These are phyloP conservation scores for Cordyceps tenuipes DNA, from an alignment of 2,329 filamentous ascomycete genomes.

Conservation along the genomic window DNA sequence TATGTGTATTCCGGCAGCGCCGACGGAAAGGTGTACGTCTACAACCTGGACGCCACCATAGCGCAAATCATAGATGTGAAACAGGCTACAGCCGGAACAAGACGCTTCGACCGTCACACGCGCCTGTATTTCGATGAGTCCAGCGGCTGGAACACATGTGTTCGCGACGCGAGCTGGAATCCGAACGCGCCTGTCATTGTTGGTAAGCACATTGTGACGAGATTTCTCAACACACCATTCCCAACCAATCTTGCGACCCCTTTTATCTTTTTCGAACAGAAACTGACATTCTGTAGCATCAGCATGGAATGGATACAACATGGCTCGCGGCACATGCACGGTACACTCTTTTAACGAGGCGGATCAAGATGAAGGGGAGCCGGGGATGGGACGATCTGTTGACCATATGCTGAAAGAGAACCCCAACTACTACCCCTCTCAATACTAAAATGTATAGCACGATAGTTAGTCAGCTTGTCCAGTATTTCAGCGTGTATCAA, in stretches of 20 bases:
- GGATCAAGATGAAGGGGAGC: conserved; percentile 54
- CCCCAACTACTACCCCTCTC: conserved; percentile 18
- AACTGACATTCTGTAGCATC: conserved; percentile 49
- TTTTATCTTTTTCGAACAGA: background rate
- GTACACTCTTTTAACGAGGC: conserved; percentile 71
- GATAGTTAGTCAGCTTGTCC: background rate
- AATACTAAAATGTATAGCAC: conserved; percentile 5
- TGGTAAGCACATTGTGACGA: conserved; percentile 32
- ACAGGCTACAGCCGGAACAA: conserved; percentile 55
- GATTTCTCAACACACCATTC: background rate
- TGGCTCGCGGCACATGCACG: conserved; percentile 65
- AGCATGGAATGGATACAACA: conserved; percentile 71
- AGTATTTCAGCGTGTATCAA: background rate
- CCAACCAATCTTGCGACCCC: background rate
- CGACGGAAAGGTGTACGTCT: conserved; percentile 84
- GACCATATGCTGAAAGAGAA: conserved; percentile 47
- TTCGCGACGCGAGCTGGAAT: conserved; percentile 87
- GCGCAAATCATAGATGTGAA: conserved; percentile 72
- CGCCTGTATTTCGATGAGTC: conserved; percentile 50
- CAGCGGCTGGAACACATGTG: conserved; percentile 63
- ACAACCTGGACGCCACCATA: conserved; percentile 84
- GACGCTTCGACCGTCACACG: conserved; percentile 45
- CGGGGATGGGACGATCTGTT: conserved; percentile 47
- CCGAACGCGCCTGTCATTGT: conserved; percentile 73
- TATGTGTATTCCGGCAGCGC: conserved; percentile 91